Evolutionary conservation across 768 basidiomycete genomes (phyloP), one percentile per base, ranked within the genome.

Genomic region (Suillus lakei): DNA sequence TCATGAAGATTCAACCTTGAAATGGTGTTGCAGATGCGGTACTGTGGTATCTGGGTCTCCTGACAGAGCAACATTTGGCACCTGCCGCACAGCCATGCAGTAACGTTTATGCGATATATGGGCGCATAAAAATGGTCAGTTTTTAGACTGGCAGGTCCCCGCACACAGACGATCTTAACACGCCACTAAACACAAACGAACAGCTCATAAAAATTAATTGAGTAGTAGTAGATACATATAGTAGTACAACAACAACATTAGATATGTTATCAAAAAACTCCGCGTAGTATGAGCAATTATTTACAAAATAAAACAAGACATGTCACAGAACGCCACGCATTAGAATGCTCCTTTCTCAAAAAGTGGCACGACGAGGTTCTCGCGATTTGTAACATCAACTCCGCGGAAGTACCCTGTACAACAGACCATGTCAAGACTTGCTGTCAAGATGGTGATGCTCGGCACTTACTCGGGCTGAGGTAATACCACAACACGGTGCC

Each of bases 401-500:
- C 76, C 74, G 43, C 76, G 76, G 70, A 77, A 77, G 64, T 77
- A 77, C 36, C 76, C 76, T 76, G 21, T 58, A 34, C 23, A 46
- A 23, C n/a, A n/a, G n/a, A 26, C 34, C 34, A 4, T 10, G 56
- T 77, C 50, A 73, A 38, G 36, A n/a, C n/a, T 23, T 30, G 12
- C 8, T 44, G 58, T 67, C 59, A 65, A 59, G 58, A 62, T 39
- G 12, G 39, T 26, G 46, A 62, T 26, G 15, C 16, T 38, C 39
- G 63, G 34, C 8, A 28, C 79, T 70, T 66, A 80, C 79, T 75
- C 36, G 79, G 79, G 64, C 78, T 79, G 18, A 79, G 72, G 51
- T 80, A 80, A 65, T 80, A 80, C 79, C 79, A 80, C 61, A 80
- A 43, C 18, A 80, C 77, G 12, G 79, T 80, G 21, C 79, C 79